phyloP scores from a whole-genome alignment of 2,329 filamentous ascomycete genomes.

The Trichoderma arundinaceum region DNA sequence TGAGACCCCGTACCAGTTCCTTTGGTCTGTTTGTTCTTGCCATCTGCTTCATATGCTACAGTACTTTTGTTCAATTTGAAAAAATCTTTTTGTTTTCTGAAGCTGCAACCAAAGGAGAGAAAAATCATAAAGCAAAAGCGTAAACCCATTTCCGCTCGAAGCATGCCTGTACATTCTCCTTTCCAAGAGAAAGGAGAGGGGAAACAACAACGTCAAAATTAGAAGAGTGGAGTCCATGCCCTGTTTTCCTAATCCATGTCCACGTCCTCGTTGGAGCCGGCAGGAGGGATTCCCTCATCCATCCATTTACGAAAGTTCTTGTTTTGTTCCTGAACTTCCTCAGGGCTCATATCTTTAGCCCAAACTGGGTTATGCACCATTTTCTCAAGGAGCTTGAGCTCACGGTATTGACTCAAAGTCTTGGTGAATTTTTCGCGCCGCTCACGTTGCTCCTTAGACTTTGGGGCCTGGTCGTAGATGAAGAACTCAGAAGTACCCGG shows the following conservation, averaged over 20 bases:
- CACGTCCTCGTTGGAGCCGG: slow-evolving; percentile 42
- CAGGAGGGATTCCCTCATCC: slow-evolving; percentile 54
- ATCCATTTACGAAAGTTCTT: slow-evolving; percentile 64
- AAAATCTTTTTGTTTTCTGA: too few relatives aligned
- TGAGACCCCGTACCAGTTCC: not conserved
- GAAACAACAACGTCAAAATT: slow-evolving; percentile 23
- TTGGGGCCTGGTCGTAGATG: slow-evolving; percentile 71
- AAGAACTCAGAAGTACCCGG: slow-evolving; percentile 73
- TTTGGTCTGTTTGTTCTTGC: not conserved
- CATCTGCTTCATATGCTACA: not conserved
- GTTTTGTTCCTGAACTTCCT: slow-evolving; percentile 76
- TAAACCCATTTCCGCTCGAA: slow-evolving; percentile 27
- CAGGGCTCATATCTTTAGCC: slow-evolving; percentile 78
- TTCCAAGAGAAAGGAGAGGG: slow-evolving; percentile 32
- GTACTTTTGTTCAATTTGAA: too few relatives aligned
- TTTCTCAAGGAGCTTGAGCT: slow-evolving; percentile 76
- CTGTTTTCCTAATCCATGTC: slow-evolving; percentile 41
- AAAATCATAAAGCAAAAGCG: slow-evolving; percentile 1
- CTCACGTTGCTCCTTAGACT: slow-evolving; percentile 68
- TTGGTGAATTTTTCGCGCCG: slow-evolving; percentile 58
- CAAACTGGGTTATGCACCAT: slow-evolving; percentile 81
- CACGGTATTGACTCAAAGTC: slow-evolving; percentile 64
- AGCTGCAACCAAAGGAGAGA: not conserved
- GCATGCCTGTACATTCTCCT: slow-evolving; percentile 22
- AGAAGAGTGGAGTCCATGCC: slow-evolving; percentile 7